Percentiles rank a stretch among this genome's conserved stretches.
phyloP scores from a whole-genome alignment of 306 rosid species.

The Trifolium subterraneum region DNA sequence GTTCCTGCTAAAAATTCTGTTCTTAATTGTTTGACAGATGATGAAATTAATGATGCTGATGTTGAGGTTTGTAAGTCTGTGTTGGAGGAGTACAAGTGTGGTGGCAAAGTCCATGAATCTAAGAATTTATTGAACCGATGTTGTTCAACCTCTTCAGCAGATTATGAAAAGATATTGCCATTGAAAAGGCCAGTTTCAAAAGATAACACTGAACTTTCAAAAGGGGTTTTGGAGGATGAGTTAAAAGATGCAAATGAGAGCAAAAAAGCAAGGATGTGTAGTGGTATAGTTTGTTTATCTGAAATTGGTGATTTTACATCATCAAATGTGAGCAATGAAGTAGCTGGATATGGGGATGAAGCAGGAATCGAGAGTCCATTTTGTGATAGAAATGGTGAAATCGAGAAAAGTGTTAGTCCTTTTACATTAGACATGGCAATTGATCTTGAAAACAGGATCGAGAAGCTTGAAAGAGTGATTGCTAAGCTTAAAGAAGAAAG shows the following conservation, averaged over 20 bases:
- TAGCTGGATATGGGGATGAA: not conserved
- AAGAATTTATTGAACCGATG: too few relatives aligned
- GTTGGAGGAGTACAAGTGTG: too few relatives aligned
- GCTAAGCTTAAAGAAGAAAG: slow-evolving; percentile 14
- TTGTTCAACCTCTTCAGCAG: not conserved
- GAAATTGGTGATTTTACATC: not conserved
- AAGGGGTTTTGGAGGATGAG: not conserved
- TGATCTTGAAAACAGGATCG: not conserved
- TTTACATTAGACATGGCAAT: not conserved
- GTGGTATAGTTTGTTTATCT: not conserved
- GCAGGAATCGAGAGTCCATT: not conserved
- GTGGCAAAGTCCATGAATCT: too few relatives aligned
- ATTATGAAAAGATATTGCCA: not conserved
- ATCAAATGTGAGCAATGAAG: not conserved
- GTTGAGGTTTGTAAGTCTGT: not conserved
- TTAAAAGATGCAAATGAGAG: not conserved
- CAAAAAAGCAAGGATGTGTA: not conserved
- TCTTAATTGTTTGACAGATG: not conserved
- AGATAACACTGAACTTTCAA: not conserved
- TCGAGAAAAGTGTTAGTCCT: not conserved
- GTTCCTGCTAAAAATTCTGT: not conserved
- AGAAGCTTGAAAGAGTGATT: not conserved
- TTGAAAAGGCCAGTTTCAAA: not conserved
- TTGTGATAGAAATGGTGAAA: not conserved
- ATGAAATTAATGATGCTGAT: not conserved